Evolutionary conservation across 2,329 filamentous ascomycete genomes (phyloP), one percentile per base, ranked within the genome.

Genomic region (Sporothrix mexicana): DNA sequence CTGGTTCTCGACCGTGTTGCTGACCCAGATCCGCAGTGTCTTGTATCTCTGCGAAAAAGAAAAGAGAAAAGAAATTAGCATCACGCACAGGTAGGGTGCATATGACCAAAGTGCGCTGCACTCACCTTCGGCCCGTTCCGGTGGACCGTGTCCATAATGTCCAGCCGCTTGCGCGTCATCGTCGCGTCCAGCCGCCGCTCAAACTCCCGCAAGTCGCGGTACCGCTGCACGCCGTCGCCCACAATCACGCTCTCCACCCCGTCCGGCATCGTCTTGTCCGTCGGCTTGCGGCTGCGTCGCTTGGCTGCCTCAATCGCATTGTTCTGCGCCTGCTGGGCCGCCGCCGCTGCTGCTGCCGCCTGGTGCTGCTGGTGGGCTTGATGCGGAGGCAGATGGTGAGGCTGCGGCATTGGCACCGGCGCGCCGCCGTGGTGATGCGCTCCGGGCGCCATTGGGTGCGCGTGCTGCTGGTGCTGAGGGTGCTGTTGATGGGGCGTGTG

Each of bases 211-310:
- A 99, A 83, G 73, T 92, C 90, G 79, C 90, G 91, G 84, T 99
- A 99, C 77, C 93, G 88, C 79, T 91, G 86, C 61, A 92, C 94
- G 53, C 92, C 91, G 80, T 97, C 93, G 75, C 93, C 94, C 76
- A 97, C 90, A 74, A 94, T 89, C 75, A 92, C 88, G 66, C 94
- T 91, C 77, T 97, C 95, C 61, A 97, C 87, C 72, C 93, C 94
- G 76, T 98, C 95, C 53, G 96, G 95, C 36, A 99, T 90, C 78
- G 94, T 96, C 86, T 94, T 97, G 82, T 99, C 96, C 73, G 94
- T 98, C 1, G 96, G 96, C 82, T 95, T 97, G 79, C 91, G 90
- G 79, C 93, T 94, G 77, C 93, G 90, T 74, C 94, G 90, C 81
- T 95, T 94, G 62, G 92, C 90, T 75, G 89, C 86, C 80, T 93